Percentiles rank a stretch among this genome's conserved stretches.
These are phyloP conservation scores for Aspergillus niger DNA, from an alignment of 2,329 filamentous ascomycete species.

Conservation along the genomic window DNA sequence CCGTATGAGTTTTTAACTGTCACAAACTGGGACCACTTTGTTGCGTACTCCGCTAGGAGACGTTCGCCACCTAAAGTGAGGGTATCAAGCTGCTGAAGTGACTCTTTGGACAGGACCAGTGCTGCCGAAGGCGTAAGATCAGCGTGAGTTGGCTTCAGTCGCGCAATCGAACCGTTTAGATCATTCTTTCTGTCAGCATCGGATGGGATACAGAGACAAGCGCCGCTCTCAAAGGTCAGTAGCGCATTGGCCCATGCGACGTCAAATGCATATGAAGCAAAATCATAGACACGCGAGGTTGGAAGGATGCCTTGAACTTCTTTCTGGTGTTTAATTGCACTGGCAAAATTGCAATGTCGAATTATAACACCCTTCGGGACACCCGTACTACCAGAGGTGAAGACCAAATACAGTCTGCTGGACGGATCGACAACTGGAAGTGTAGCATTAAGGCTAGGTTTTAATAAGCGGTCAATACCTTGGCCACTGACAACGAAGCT, in stretches of 20 bases:
- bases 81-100: constrained; percentile 26
- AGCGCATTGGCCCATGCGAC: constrained; percentile 54
- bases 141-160: constrained; percentile 53
- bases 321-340: background rate
- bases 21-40: constrained; percentile 38
- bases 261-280: constrained; percentile 52
- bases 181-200: constrained; percentile 46
- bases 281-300: constrained; percentile 33
- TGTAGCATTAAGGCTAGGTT: background rate
- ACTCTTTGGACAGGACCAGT: background rate
- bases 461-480: too few species aligned
- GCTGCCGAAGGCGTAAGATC: constrained; percentile 62
- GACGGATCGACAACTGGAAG: background rate
- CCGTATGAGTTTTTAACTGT: constrained; percentile 47
- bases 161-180: constrained; percentile 48
- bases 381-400: constrained; percentile 54
- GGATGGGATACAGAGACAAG: constrained; percentile 57
- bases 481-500: background rate
- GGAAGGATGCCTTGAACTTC: background rate
- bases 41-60: constrained; percentile 25
- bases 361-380: constrained; percentile 61
- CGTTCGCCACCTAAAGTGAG: constrained; percentile 31
- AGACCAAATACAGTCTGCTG: constrained; percentile 22
- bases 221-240: constrained; percentile 54
- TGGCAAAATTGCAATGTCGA: constrained; percentile 47